phyloP scores from a whole-genome alignment of 495 filamentous ascomycete genomes.

The Xylaria castorea region DNA sequence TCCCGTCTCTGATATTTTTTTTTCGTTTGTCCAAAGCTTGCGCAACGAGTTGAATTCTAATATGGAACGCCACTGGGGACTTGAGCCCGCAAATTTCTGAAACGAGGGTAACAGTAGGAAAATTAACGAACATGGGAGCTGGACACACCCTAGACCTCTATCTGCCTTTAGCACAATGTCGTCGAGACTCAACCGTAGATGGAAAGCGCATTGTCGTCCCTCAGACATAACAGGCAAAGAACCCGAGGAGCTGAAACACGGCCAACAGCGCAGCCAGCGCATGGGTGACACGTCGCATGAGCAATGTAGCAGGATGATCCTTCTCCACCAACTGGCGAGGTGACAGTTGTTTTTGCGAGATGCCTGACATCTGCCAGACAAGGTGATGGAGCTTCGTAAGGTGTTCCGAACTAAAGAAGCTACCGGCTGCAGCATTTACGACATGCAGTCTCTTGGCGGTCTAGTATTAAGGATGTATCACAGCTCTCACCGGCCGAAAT shows the following conservation, averaged over 20 bases:
- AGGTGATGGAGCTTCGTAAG: constrained; percentile 5
- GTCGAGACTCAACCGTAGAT: constrained; percentile 7
- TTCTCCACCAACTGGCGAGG: constrained; percentile 10
- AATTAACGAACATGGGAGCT: background rate
- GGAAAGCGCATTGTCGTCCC: constrained; percentile 12
- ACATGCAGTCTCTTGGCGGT: constrained; percentile 21
- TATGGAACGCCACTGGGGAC: constrained; percentile 15
- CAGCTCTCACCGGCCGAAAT: constrained; percentile 12
- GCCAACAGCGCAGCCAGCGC: constrained; percentile 22
- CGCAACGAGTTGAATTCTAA: constrained; percentile 24
- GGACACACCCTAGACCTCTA: background rate
- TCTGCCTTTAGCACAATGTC: background rate
- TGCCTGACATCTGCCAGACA: constrained; percentile 10
- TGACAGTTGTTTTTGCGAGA: constrained; percentile 25
- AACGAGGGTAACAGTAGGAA: constrained; percentile 19
- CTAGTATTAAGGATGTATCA: constrained; percentile 13
- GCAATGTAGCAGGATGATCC: constrained; percentile 11
- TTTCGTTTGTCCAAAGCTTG: constrained; percentile 24
- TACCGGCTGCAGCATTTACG: constrained; percentile 16
- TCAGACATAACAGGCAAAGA: constrained; percentile 20
- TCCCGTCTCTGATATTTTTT: constrained; percentile 15
- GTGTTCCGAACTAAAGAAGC: constrained; percentile 16
- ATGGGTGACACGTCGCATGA: constrained; percentile 27
- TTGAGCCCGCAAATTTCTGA: constrained; percentile 7
- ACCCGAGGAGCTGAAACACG: constrained; percentile 28